A percentile compares a stretch with the other conserved stretches of the same genome.
These are phyloP conservation scores for Colletotrichum endophyticum DNA, from an alignment of 2,329 filamentous ascomycete genomes.

Conservation along the genomic window DNA sequence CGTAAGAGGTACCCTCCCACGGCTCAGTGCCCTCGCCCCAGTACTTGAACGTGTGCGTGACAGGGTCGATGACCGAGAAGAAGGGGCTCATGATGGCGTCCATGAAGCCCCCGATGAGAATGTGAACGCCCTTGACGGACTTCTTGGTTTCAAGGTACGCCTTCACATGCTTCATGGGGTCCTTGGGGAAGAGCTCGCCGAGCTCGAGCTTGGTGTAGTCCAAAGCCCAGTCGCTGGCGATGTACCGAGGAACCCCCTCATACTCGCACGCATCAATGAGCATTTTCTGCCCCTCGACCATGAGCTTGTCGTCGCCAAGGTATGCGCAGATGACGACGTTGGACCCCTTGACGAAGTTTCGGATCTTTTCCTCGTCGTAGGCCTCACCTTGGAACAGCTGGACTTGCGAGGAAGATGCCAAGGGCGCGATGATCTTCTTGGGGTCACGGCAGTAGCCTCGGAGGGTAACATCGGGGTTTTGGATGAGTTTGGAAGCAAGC, in stretches of 20 bases:
- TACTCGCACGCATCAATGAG: slow-evolving; percentile 44
- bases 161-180: slow-evolving; percentile 43
- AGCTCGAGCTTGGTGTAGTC: slow-evolving; percentile 42
- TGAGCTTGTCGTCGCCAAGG: slow-evolving; percentile 39
- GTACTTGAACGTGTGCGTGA: slow-evolving; percentile 29
- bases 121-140: slow-evolving; percentile 40
- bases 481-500: slow-evolving; percentile 31
- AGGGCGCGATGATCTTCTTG: slow-evolving; percentile 23
- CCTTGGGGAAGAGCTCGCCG: slow-evolving; percentile 40
- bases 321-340: slow-evolving; percentile 45
- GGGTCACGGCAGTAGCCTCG: slow-evolving; percentile 32
- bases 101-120: slow-evolving; percentile 43
- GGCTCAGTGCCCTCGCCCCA: slow-evolving; percentile 41
- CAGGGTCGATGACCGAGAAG: slow-evolving; percentile 25
- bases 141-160: slow-evolving; percentile 40
- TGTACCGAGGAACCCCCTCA: slow-evolving; percentile 38
- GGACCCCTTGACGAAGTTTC: slow-evolving; percentile 29
- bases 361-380: slow-evolving; percentile 26
- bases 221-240: slow-evolving; percentile 44
- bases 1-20: slow-evolving; percentile 41
- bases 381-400: slow-evolving; percentile 29
- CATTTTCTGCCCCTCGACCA: slow-evolving; percentile 44
- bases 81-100: slow-evolving; percentile 33
- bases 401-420: slow-evolving; percentile 22
- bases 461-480: slow-evolving; percentile 28